phyloP scores from a whole-genome alignment of 2,329 filamentous ascomycete genomes.

The Parascedosporium putredinis region DNA sequence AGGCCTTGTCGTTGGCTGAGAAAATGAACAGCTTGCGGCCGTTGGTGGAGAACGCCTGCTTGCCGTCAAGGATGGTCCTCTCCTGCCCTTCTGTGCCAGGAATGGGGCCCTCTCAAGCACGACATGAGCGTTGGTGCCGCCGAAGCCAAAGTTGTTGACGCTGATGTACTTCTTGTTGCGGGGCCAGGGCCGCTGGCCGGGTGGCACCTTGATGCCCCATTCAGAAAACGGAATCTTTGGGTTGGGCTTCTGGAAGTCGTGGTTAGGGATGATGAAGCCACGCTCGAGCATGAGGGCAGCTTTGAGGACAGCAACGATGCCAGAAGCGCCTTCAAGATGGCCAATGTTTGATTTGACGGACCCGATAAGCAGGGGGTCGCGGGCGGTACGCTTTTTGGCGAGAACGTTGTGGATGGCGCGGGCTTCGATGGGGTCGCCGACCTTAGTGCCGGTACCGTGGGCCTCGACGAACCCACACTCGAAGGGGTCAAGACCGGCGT shows the following conservation, averaged over 20 bases:
- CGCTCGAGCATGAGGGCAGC: slow-evolving; percentile 39
- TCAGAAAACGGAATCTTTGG: slow-evolving; percentile 36
- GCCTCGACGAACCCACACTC: slow-evolving; percentile 32
- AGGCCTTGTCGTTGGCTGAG: slow-evolving; percentile 26
- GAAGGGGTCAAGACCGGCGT: slow-evolving; percentile 17
- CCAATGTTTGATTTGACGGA: slow-evolving; percentile 42
- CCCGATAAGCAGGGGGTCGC: slow-evolving; percentile 33
- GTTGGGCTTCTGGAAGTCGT: slow-evolving; percentile 39
- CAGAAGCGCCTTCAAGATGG: slow-evolving; percentile 39
- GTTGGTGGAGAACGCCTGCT: background rate
- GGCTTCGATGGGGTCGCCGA: slow-evolving; percentile 46
- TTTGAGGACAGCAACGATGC: slow-evolving; percentile 42
- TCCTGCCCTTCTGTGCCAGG: background rate
- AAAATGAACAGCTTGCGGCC: slow-evolving; percentile 31
- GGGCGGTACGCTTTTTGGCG: slow-evolving; percentile 25
- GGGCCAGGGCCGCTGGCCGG: slow-evolving; percentile 33
- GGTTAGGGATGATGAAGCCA: slow-evolving; percentile 37
- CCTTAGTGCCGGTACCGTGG: slow-evolving; percentile 45
- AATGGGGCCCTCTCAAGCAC: slow-evolving; percentile 29
- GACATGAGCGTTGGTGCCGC: slow-evolving; percentile 33
- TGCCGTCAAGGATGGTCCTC: background rate
- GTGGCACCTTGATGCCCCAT: slow-evolving; percentile 38
- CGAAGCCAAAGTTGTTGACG: slow-evolving; percentile 38
- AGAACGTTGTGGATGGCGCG: slow-evolving; percentile 35
- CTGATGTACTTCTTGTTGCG: slow-evolving; percentile 38